A percentile compares a stretch with the other conserved stretches of the same genome.
Evolutionary conservation across 1,139 yeast genomes (phyloP).

Genomic region (Eremothecium cymbalariae): DNA sequence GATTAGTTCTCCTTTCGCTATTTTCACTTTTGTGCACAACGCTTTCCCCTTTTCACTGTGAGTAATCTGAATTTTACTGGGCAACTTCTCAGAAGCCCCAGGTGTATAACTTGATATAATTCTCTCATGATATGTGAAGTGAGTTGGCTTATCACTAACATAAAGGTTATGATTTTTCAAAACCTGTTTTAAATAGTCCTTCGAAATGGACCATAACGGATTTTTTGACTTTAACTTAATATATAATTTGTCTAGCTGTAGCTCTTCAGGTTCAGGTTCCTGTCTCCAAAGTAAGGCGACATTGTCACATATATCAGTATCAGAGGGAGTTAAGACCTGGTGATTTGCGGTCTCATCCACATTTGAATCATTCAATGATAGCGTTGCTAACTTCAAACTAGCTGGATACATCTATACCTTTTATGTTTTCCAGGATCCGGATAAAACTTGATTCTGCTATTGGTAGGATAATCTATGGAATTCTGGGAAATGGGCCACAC

Average conservation of each 20-base stretch:
- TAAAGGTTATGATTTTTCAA: conserved; percentile 49
- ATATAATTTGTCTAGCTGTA: conserved; percentile 50
- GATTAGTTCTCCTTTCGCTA: conserved; percentile 44
- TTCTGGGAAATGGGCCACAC: too few relatives aligned
- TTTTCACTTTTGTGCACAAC: conserved; percentile 38
- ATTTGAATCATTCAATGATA: conserved; percentile 22
- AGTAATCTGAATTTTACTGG: conserved; percentile 39
- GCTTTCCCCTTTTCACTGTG: conserved; percentile 45
- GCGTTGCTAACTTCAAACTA: conserved; percentile 15
- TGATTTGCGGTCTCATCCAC: conserved; percentile 5
- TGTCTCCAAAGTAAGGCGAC: conserved; percentile 60
- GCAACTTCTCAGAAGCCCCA: conserved; percentile 35
- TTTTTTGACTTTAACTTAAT: conserved; percentile 43
- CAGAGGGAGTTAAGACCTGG: conserved; percentile 42
- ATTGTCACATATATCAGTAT: conserved; percentile 54
- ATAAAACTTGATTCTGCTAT: too few relatives aligned
- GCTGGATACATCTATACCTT: too few relatives aligned
- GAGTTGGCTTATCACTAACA: conserved; percentile 32
- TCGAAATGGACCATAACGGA: conserved; percentile 57
- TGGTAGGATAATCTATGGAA: too few relatives aligned
- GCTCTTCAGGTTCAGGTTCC: conserved; percentile 54
- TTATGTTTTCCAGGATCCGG: too few relatives aligned
- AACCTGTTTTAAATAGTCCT: conserved; percentile 46
- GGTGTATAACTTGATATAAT: conserved; percentile 51
- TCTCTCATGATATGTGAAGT: conserved; percentile 43